Conservation (phyloP, 192 early-diverging fungal species). For the Allomyces macrogynus region DNA sequence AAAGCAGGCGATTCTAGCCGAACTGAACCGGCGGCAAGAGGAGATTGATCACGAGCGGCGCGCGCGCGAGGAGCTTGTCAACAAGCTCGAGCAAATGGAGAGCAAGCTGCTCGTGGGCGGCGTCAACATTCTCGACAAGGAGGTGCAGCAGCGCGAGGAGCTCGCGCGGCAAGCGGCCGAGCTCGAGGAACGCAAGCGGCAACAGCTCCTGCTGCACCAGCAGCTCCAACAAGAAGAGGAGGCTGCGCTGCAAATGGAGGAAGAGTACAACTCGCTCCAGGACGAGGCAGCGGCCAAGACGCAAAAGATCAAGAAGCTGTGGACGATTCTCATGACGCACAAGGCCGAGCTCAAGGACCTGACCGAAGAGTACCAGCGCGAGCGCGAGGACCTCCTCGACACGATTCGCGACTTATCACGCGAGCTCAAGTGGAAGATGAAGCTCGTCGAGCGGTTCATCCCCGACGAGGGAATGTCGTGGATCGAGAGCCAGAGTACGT, state of each 20-base stretch:
- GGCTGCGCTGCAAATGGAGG: slow-evolving; percentile 35
- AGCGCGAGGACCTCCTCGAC: slow-evolving; percentile 38
- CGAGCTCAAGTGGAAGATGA: slow-evolving; percentile 28
- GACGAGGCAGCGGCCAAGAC: slow-evolving; percentile 41
- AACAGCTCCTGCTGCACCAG: slow-evolving; percentile 25
- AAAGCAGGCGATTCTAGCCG: slow-evolving; percentile 21
- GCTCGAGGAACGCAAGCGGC: slow-evolving; percentile 27
- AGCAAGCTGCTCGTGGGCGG: slow-evolving; percentile 39
- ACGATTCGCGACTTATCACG: slow-evolving; percentile 31
- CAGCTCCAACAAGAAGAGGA: slow-evolving; percentile 34
- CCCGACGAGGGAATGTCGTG: slow-evolving; percentile 24
- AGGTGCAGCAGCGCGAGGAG: slow-evolving; percentile 19
- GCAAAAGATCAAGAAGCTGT: slow-evolving; percentile 33
- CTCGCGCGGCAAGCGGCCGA: slow-evolving; percentile 23
- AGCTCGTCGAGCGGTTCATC: slow-evolving; percentile 28
- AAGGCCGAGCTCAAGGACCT: slow-evolving; percentile 36
- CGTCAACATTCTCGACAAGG: slow-evolving; percentile 27
- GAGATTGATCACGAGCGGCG: slow-evolving; percentile 33
- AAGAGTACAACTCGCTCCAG: slow-evolving; percentile 32
- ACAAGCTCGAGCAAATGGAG: slow-evolving; percentile 33
- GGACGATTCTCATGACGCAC: slow-evolving; percentile 19
- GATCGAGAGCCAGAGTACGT: slow-evolving; percentile 28
- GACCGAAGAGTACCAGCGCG: slow-evolving; percentile 34
- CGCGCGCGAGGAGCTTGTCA: slow-evolving; percentile 17
- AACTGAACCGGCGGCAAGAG: slow-evolving; percentile 19